Evolutionary conservation across 257 asterid genomes (phyloP).

Genomic region (Cinchona pubescens): DNA sequence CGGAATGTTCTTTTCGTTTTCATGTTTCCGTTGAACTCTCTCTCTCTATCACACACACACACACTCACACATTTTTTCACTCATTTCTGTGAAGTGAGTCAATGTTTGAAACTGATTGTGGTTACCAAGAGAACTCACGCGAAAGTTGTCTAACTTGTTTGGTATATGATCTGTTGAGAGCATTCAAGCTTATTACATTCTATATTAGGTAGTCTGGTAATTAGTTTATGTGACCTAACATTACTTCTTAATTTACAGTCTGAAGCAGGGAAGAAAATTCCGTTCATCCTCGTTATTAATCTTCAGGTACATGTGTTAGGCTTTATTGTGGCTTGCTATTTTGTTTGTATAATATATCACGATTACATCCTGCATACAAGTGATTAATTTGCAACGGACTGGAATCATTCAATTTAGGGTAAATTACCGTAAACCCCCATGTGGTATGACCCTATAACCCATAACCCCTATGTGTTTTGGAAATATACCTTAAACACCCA

Average conservation of each 20-base stretch:
- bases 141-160: too few relatives aligned
- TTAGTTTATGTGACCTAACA: conserved; percentile 19
- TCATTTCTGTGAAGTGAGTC: too few relatives aligned
- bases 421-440: too few relatives aligned
- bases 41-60: neutral
- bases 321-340: conserved; percentile 1
- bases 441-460: too few relatives aligned
- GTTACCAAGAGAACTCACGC: neutral
- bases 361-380: neutral
- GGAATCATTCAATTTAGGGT: neutral
- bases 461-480: too few relatives aligned
- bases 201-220: neutral
- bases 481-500: too few relatives aligned
- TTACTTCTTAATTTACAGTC: conserved; percentile 55
- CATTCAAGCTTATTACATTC: neutral
- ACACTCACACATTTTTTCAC: too few relatives aligned
- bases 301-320: conserved; percentile 59
- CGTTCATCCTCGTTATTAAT: conserved; percentile 74
- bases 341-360: neutral
- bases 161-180: too few relatives aligned
- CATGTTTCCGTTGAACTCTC: neutral
- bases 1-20: neutral
- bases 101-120: neutral
- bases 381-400: neutral
- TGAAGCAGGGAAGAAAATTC: conserved; percentile 71